phyloP scores from a whole-genome alignment of 108 stramenopile species.

The Seminavis robusta region DNA sequence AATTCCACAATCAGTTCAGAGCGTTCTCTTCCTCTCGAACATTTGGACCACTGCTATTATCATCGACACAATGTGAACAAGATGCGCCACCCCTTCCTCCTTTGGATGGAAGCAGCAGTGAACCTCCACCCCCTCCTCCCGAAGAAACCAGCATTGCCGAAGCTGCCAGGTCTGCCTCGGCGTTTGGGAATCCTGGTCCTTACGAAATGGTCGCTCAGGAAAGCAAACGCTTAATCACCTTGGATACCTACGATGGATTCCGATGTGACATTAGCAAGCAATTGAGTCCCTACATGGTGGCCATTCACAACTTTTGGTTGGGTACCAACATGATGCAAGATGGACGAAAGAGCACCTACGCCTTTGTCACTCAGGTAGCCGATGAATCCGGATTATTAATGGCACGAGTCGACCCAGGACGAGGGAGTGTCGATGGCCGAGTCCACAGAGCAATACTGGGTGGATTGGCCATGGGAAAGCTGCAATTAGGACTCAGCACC shows the following conservation, averaged over 20 bases:
- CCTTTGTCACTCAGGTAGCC: constrained; percentile 77
- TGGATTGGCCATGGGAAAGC: constrained; percentile 67
- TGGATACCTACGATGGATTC: constrained; percentile 80
- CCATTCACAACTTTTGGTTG: constrained; percentile 74
- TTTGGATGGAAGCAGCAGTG: not conserved
- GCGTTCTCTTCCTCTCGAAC: too few species aligned
- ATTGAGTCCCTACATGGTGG: constrained; percentile 75
- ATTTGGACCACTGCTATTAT: too few species aligned
- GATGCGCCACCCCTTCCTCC: constrained; percentile 33
- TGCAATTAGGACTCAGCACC: constrained; percentile 51
- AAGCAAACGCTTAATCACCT: constrained; percentile 55
- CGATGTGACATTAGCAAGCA: constrained; percentile 85
- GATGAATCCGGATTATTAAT: constrained; percentile 60
- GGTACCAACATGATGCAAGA: constrained; percentile 80
- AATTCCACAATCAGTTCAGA: too few species aligned
- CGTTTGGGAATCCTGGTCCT: constrained; percentile 71
- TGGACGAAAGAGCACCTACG: constrained; percentile 61
- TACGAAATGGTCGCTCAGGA: constrained; percentile 70
- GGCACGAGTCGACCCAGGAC: constrained; percentile 65
- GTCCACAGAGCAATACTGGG: constrained; percentile 68
- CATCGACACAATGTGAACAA: too few species aligned
- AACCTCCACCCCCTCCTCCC: constrained; percentile 22
- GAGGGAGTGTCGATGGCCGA: constrained; percentile 69
- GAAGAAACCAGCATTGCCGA: constrained; percentile 12
- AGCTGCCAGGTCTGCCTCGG: constrained; percentile 43